Evolutionary conservation across 768 basidiomycete species (phyloP).

Genomic region (Tricholoma flavovirens): DNA sequence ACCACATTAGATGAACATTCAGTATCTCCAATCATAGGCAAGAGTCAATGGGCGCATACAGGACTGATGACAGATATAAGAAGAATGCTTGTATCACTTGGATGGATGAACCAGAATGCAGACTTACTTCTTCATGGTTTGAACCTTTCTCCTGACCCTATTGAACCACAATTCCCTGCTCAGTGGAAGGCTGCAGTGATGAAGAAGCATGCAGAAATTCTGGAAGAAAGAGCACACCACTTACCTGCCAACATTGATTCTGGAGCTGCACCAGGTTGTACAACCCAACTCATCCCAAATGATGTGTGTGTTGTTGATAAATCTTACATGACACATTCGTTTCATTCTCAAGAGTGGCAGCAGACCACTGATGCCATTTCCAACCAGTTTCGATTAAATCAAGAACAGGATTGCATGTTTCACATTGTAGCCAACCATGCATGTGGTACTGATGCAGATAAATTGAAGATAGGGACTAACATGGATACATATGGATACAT

Average conservation of each 20-base stretch:
- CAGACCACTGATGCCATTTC: conserved; percentile 3
- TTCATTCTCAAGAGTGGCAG: not conserved
- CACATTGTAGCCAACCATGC: conserved; percentile 21
- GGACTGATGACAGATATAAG: too few relatives aligned
- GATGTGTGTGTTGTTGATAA: conserved; percentile 4
- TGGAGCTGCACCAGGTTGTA: not conserved
- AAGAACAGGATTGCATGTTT: conserved; percentile 27
- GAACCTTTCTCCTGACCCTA: not conserved
- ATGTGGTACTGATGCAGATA: not conserved
- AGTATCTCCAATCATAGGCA: not conserved
- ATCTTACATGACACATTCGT: conserved; percentile 7
- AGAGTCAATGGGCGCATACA: not conserved
- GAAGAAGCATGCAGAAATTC: not conserved
- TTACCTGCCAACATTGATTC: not conserved
- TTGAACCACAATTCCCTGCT: not conserved
- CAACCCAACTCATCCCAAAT: not conserved
- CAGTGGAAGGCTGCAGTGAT: not conserved
- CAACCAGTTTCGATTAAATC: conserved; percentile 18
- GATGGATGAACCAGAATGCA: not conserved
- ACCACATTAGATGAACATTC: not conserved
- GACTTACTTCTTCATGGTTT: not conserved
- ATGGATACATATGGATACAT: too few relatives aligned
- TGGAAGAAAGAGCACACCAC: not conserved
- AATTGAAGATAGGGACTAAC: too few relatives aligned
- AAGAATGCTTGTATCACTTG: not conserved